phyloP scores from a whole-genome alignment of 768 basidiomycete species.

The Rhodotorula taiwanensis region DNA sequence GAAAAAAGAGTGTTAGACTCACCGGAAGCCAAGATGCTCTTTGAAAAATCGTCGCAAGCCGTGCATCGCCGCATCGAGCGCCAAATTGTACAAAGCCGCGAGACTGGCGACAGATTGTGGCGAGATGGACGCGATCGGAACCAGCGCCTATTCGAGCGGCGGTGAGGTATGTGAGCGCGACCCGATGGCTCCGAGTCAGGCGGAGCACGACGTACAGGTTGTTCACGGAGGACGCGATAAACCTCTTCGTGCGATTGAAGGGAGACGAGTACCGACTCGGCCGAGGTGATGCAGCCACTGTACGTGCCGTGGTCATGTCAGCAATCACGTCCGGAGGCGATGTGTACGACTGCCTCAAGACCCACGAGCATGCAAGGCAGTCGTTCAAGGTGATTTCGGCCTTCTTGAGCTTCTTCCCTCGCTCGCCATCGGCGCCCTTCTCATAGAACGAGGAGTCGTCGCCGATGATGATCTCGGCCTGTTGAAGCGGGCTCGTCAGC shows the following conservation, averaged over 20 bases:
- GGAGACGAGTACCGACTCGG: conserved; percentile 92
- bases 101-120: conserved; percentile 81
- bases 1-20: not conserved
- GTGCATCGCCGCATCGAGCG: conserved; percentile 57
- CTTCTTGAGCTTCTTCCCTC: conserved; percentile 64
- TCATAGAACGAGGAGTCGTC: conserved; percentile 70
- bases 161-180: not conserved
- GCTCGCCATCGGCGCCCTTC: conserved; percentile 53
- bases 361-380: conserved; percentile 93
- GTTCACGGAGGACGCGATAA: conserved; percentile 63
- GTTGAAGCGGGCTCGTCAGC: conserved; percentile 44
- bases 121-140: conserved; percentile 76
- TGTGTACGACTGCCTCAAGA: conserved; percentile 3
- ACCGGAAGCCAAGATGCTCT: conserved; percentile 36
- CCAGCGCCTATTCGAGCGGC: conserved; percentile 46
- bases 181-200: too few relatives aligned
- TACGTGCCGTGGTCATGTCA: too few relatives aligned
- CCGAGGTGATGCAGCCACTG: conserved; percentile 97
- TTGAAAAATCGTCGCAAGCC: conserved; percentile 45
- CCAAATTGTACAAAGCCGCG: conserved; percentile 51
- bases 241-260: conserved; percentile 93
- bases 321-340: too few relatives aligned
- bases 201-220: conserved; percentile 47
- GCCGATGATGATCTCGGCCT: conserved; percentile 93
- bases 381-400: conserved; percentile 96